Evolutionary conservation across 345 rosid species (phyloP).

Genomic region (Combretum micranthum): DNA sequence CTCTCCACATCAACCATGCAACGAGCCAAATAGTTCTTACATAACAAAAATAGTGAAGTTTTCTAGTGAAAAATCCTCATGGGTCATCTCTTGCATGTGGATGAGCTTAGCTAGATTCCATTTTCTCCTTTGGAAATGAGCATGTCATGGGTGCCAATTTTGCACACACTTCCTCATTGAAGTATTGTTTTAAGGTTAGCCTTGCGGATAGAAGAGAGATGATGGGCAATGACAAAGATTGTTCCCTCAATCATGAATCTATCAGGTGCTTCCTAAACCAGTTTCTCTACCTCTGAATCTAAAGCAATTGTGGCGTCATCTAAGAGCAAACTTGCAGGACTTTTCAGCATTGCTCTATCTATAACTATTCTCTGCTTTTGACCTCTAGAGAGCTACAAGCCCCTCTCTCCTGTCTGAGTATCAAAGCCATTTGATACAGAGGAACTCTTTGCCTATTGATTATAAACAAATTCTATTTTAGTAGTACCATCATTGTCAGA

Average conservation of each 20-base stretch:
- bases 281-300: slow-evolving; percentile 94
- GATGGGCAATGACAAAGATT: slow-evolving; percentile 90
- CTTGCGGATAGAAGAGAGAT: slow-evolving; percentile 92
- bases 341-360: slow-evolving; percentile 95
- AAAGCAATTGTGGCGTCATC: slow-evolving; percentile 97
- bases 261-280: slow-evolving; percentile 93
- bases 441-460: no score
- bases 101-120: slow-evolving; percentile 90
- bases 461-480: no score
- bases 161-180: slow-evolving; percentile 88
- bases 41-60: no score
- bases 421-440: no score
- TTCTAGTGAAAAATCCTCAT: no score
- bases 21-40: no score
- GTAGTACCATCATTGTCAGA: no score
- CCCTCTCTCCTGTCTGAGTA: slow-evolving; percentile 99
- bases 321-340: slow-evolving; percentile 83
- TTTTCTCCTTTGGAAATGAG: slow-evolving; percentile 83
- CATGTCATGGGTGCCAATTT: slow-evolving; percentile 89
- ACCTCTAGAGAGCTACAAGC: slow-evolving; percentile 92
- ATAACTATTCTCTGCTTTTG: slow-evolving; percentile 97
- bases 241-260: slow-evolving; percentile 98
- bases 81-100: slow-evolving; percentile 87
- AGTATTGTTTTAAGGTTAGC: slow-evolving; percentile 97
- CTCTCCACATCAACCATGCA: no score